Percentiles rank a stretch among this genome's conserved stretches.
Conservation (phyloP, 345 rosid species). For the Syzygium oleosum region DNA sequence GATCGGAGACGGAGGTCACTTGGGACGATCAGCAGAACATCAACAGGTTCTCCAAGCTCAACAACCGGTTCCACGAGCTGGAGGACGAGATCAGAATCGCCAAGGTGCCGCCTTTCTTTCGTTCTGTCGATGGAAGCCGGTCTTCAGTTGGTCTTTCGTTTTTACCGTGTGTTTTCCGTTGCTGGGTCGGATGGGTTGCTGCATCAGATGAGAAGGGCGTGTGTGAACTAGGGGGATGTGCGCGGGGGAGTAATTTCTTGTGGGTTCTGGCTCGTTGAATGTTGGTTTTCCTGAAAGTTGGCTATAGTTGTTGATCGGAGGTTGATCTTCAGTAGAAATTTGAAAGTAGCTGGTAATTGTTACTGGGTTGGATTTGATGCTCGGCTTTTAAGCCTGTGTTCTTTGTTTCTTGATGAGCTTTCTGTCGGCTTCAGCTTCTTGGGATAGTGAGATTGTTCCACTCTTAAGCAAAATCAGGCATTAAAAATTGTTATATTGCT, state of each 20-base stretch:
- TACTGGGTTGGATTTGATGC: background rate
- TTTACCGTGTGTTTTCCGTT: background rate
- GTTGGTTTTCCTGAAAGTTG: background rate
- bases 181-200: background rate
- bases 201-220: background rate
- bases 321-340: background rate
- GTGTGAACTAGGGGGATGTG: background rate
- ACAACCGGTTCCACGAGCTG: conserved; percentile 82
- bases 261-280: background rate
- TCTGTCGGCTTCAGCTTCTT: background rate
- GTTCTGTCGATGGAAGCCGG: background rate
- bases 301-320: background rate
- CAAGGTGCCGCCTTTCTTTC: conserved; percentile 33
- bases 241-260: background rate
- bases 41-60: conserved; percentile 71
- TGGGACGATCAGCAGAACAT: conserved; percentile 99
- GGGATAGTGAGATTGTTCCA: background rate
- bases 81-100: conserved; percentile 72
- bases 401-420: background rate
- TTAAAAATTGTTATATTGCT: background rate
- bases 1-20: conserved; percentile 80
- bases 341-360: background rate
- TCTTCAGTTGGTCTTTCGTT: background rate
- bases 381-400: background rate
- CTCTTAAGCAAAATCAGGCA: background rate